Conservation (phyloP, 2,329 filamentous ascomycete genomes). For the Exophiala sp. region DNA sequence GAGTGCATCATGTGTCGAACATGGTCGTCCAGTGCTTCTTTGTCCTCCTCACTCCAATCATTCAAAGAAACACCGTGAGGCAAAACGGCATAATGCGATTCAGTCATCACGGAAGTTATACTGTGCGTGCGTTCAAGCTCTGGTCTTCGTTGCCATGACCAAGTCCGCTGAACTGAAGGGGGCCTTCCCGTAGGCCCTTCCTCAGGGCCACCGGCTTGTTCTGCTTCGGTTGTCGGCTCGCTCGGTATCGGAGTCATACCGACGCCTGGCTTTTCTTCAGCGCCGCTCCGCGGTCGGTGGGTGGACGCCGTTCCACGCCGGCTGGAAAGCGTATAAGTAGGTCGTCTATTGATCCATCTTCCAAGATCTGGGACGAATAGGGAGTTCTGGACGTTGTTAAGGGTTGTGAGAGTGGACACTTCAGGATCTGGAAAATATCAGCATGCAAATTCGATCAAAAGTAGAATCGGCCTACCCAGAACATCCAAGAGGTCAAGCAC, state of each 20-base stretch:
- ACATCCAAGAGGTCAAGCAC: conserved; percentile 67
- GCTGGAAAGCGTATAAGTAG: conserved; percentile 64
- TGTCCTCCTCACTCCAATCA: conserved; percentile 72
- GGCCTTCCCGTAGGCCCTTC: conserved; percentile 5
- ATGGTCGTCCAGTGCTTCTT: conserved; percentile 75
- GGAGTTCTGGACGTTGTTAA: conserved; percentile 88
- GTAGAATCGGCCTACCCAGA: conserved; percentile 51
- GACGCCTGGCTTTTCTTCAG: conserved; percentile 4
- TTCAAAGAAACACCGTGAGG: conserved; percentile 69
- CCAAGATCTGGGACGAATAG: conserved; percentile 83
- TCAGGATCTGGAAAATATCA: conserved; percentile 64
- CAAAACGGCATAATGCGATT: conserved; percentile 73
- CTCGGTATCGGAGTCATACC: conserved; percentile 48
- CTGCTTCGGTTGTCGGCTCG: conserved; percentile 32
- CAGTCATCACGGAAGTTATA: conserved; percentile 65
- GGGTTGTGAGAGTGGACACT: conserved; percentile 74
- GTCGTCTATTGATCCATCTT: conserved; percentile 68
- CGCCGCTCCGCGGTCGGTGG: conserved; percentile 7
- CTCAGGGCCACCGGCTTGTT: conserved; percentile 23
- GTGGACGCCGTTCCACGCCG: conserved; percentile 7
- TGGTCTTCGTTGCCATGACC: conserved; percentile 23
- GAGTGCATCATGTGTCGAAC: conserved; percentile 87
- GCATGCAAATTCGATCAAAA: conserved; percentile 15
- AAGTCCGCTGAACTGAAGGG: conserved; percentile 18
- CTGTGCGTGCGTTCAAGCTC: conserved; percentile 45